Evolutionary conservation across 208 protist genomes (phyloP), one percentile per base, ranked within the genome.

Genomic region (Leptomonas seymouri): DNA sequence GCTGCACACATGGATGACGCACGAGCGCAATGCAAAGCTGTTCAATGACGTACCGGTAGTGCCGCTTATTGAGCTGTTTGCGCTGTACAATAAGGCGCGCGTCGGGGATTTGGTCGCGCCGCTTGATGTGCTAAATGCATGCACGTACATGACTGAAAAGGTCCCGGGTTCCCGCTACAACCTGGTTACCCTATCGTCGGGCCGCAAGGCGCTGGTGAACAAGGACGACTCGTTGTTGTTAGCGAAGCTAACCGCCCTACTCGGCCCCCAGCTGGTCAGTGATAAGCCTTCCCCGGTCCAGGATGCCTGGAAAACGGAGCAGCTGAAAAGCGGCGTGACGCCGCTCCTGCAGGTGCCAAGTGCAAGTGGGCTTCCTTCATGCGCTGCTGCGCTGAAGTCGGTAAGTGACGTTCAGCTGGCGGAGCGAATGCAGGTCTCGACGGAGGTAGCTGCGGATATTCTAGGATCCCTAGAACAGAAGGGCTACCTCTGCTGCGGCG

Each of bases 11-110:
- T 95, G 90, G 87, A 86, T 95, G 79, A 86, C 82, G 36, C 90
- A 95, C 77, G 71, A 71, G n/a, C 80, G 81, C 46, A 95, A 95
- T 70, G 69, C 79, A 18, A 71, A 71, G 74, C 66, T 86, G 7
- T 93, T 95, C 70, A 81, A 82, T 61, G 65, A 74, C n/a, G 88
- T 86, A 81, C 87, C 85, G 31, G 58, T 95, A 14, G 74, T 95
- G 36, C 87, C 90, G 21, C 76, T 95, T 6, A 90, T 93, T 55
- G 90, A 95, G 70, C 77, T 95, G 18, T 95, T 92, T 57, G 82
- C 90, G 0, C 57, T 95, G 49, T 95, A 95, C 78, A 95, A 95
- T 74, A 87, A 83, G 55, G 90, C 90, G 8, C 85, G 90, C 59
- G 86, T 85, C 21, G 87, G 81, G 14, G 85, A 93, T 70, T 71